A percentile compares a stretch with the other conserved stretches of the same genome.
Evolutionary conservation across 202 grass and related monocot species (phyloP).

Genomic region (Bolboschoenoplectus hybrid): DNA sequence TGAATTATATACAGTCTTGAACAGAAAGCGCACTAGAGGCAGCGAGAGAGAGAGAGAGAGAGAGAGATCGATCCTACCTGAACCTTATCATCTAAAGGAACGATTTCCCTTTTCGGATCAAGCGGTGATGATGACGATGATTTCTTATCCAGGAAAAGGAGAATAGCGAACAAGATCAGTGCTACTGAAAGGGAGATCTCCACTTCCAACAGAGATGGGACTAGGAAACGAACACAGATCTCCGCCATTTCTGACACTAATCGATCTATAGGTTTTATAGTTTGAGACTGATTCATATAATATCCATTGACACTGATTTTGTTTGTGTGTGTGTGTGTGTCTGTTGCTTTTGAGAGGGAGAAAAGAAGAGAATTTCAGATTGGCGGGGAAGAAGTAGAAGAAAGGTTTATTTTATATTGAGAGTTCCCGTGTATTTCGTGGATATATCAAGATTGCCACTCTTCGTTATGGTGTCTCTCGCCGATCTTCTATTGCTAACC

Average conservation of each 20-base stretch:
- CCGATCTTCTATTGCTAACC: not conserved
- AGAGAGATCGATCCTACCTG: not conserved
- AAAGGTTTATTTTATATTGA: not conserved
- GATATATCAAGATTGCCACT: constrained; percentile 4
- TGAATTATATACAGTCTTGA: not conserved
- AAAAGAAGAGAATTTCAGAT: constrained; percentile 11
- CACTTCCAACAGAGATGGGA: constrained; percentile 83
- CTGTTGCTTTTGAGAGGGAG: not conserved
- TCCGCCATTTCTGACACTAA: constrained; percentile 38
- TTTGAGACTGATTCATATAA: not conserved
- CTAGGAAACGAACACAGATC: constrained; percentile 51
- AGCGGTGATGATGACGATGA: constrained; percentile 27
- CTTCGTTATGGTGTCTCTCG: not conserved
- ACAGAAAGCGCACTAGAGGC: not conserved
- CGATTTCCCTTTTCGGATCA: not conserved
- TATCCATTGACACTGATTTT: not conserved
- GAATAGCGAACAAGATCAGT: constrained; percentile 51
- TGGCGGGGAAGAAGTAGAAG: constrained; percentile 16
- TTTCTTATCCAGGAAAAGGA: constrained; percentile 35
- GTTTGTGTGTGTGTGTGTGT: not conserved
- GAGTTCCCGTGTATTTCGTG: not conserved
- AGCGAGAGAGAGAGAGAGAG: not conserved
- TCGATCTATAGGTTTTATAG: not conserved
- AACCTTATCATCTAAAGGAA: constrained; percentile 14
- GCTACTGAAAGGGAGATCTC: constrained; percentile 63